Base-by-base conservation (phyloP, 2,329 filamentous ascomycete species). In the Dactylellina drechsleri region DNA sequence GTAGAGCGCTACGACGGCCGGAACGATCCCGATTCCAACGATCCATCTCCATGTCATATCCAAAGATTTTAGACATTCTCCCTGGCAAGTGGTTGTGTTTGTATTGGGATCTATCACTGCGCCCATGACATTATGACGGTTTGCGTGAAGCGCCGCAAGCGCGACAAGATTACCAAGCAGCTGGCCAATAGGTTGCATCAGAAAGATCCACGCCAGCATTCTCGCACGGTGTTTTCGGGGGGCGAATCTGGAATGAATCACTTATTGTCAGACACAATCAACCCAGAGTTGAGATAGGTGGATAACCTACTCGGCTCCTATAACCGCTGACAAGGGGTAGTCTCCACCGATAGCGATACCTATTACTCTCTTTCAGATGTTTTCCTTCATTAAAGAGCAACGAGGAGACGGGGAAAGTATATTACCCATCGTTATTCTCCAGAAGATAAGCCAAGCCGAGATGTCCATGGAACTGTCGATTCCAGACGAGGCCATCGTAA, bases 161-260 rank as follows among this genome's bases (percentile, higher is more conserved):
- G 87, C 87, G 10, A 90, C 86, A 4, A 89, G 81, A 76, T 89
- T 88, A 13, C 88, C 88, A 1, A 89, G 83, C 1, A 90, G 86
- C 79, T 91, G 89, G 4, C 89, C 89, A 7, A 91, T 82, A 0
- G 89, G 88, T 77, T 91, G 89, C 86, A 90, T 90, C 78, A 90
- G 84, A 79, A 91, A 91, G 36, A 91, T 88, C 2, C 85, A 85
- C 4, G 89, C 87, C 77, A 91, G 83, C 89, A 91, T 91, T 18
- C 85, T 87, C n/a, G 86, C 86, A 57, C 89, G 83, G n/a, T 88
- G 88, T 56, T 85, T 86, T 0, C 87, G 90, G 0, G 84, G 83
- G 2, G 84, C 83, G 64, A 85, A 85, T 76, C 58, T 61, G 36
- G 5, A 61, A 43, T 15, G 13, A 36, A 36, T 36, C 5, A 7